Evolutionary conservation across 2,329 filamentous ascomycete species (phyloP).

Genomic region (Verticillium tricorpus): DNA sequence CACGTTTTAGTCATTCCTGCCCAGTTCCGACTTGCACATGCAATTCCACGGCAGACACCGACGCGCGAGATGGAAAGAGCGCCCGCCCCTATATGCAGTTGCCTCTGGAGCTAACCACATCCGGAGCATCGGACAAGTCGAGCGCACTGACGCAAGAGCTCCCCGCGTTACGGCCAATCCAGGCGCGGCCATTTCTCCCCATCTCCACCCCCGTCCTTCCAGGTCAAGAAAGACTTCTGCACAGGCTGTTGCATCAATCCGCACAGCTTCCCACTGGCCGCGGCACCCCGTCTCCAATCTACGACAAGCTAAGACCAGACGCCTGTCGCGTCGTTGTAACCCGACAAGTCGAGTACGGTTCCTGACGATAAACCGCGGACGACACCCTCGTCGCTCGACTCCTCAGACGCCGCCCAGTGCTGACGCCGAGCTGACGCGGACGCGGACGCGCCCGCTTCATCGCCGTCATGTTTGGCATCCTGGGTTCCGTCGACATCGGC

Average conservation of each 20-base stretch:
- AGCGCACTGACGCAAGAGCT: not conserved
- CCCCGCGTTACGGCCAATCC: not conserved
- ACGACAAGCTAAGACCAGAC: not conserved
- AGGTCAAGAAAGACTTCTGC: slow-evolving; percentile 8
- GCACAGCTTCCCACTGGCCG: slow-evolving; percentile 11
- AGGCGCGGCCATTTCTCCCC: not conserved
- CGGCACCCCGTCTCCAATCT: not conserved
- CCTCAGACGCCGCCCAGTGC: not conserved
- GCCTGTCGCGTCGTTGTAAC: not conserved
- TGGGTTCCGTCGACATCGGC: slow-evolving; percentile 30
- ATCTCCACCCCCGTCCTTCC: not conserved
- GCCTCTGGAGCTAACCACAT: not conserved
- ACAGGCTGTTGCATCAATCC: slow-evolving; percentile 14
- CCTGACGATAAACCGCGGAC: not conserved
- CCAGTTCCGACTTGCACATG: not conserved
- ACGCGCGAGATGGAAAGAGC: not conserved
- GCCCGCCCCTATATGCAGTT: not conserved
- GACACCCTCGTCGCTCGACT: not conserved
- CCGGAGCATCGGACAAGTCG: not conserved
- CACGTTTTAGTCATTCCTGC: too few species aligned
- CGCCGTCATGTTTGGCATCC: slow-evolving; percentile 35
- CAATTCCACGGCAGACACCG: not conserved
- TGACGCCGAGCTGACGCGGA: not conserved
- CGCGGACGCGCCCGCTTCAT: not conserved
- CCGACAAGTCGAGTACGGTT: not conserved